phyloP scores from a whole-genome alignment of 345 rosid genomes.

The Capsella bursapastoris region DNA sequence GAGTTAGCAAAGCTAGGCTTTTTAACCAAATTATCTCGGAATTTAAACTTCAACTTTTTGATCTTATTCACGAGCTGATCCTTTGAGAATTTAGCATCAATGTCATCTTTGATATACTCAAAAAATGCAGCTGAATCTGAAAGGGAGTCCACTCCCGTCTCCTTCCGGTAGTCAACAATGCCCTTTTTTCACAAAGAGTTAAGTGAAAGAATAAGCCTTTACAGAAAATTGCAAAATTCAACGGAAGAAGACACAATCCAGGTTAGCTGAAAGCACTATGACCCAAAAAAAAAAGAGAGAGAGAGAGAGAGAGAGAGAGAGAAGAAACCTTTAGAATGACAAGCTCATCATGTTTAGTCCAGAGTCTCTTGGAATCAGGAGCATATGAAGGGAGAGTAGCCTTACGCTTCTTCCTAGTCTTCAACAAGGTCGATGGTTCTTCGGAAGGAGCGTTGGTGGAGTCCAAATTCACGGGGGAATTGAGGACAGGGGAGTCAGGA shows the following conservation, averaged over 20 bases:
- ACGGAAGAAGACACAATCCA: background rate
- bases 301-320: no score
- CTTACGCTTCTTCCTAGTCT: constrained; percentile 13
- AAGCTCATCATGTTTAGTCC: constrained; percentile 28
- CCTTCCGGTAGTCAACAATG: background rate
- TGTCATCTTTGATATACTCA: background rate
- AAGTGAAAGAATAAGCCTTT: background rate
- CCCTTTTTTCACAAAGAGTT: constrained; percentile 26
- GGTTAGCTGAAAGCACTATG: background rate
- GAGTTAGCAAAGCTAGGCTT: background rate
- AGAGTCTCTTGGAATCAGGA: background rate
- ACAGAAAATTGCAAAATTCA: background rate
- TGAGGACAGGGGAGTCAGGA: background rate
- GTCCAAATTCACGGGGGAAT: background rate
- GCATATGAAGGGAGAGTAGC: background rate
- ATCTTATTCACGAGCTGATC: constrained; percentile 24
- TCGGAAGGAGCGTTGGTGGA: background rate
- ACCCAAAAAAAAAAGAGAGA: no score
- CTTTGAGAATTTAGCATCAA: constrained; percentile 1
- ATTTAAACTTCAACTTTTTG: constrained; percentile 26
- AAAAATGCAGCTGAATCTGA: constrained; percentile 20
- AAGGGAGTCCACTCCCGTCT: constrained; percentile 1
- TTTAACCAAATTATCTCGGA: background rate
- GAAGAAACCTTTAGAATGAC: constrained; percentile 17
- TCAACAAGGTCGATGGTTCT: background rate